Evolutionary conservation across 2,329 filamentous ascomycete species (phyloP).

Genomic region (Alternaria viburni): DNA sequence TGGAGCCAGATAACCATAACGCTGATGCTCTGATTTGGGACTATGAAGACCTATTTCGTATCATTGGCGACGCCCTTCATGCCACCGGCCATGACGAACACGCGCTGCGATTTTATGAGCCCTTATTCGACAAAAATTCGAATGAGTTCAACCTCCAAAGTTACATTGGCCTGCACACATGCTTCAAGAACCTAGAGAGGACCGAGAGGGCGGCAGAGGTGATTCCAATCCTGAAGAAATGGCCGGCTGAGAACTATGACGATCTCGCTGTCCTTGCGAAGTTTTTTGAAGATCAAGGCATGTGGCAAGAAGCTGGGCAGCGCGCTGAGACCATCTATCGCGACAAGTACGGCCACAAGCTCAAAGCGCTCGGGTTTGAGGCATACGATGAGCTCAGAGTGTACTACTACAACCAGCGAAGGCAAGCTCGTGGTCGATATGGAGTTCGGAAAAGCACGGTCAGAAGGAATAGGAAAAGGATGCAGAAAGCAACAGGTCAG

Average conservation of each 20-base stretch:
- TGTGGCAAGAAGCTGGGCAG: conserved; percentile 61
- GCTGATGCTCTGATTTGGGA: conserved; percentile 63
- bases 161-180: conserved; percentile 56
- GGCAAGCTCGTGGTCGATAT: conserved; percentile 37
- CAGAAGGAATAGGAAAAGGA: conserved; percentile 32
- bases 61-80: conserved; percentile 67
- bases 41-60: conserved; percentile 80
- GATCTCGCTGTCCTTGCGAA: conserved; percentile 81
- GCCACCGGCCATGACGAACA: conserved; percentile 59
- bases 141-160: conserved; percentile 37
- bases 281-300: conserved; percentile 74
- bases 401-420: conserved; percentile 31
- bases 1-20: conserved; percentile 68
- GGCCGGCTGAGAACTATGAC: conserved; percentile 74
- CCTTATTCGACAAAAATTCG: conserved; percentile 45
- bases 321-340: conserved; percentile 73
- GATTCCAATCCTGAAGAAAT: conserved; percentile 75
- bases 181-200: conserved; percentile 69
- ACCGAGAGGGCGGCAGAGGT: conserved; percentile 75
- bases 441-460: conserved; percentile 34
- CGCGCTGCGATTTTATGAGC: conserved; percentile 65
- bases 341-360: conserved; percentile 57
- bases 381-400: conserved; percentile 37
- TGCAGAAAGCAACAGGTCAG: conserved; percentile 32
- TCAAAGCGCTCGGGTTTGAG: conserved; percentile 53